phyloP scores from a whole-genome alignment of 2,329 filamentous ascomycete species.

The Sclerotinia trifoliorum region DNA sequence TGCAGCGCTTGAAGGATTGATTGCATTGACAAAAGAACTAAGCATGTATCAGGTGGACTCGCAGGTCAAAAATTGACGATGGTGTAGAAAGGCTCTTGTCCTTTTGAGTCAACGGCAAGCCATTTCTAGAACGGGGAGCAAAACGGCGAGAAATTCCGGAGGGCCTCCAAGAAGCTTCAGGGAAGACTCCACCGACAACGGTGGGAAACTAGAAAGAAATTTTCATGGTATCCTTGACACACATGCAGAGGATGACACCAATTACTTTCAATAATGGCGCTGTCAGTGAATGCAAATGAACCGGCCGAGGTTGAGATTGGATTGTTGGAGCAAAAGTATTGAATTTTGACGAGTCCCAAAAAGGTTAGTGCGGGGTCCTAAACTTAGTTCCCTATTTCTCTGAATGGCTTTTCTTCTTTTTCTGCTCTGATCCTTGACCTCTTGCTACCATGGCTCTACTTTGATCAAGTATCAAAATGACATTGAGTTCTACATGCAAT shows the following conservation, averaged over 20 bases:
- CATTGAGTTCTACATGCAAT: background rate
- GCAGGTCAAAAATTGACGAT: background rate
- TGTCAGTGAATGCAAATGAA: background rate
- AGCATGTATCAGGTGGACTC: background rate
- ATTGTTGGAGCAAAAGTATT: background rate
- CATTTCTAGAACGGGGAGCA: background rate
- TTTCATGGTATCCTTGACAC: background rate
- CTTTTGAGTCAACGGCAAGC: constrained; percentile 4
- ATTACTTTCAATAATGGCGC: background rate
- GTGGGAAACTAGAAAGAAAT: background rate
- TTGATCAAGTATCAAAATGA: too few species aligned
- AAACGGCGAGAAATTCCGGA: background rate
- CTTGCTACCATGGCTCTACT: background rate
- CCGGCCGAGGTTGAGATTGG: background rate
- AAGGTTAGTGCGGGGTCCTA: background rate
- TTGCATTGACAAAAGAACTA: background rate
- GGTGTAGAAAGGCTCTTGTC: background rate
- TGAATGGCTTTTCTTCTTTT: background rate
- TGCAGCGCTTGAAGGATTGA: background rate
- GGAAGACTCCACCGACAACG: background rate
- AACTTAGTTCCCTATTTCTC: background rate
- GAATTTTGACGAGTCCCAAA: background rate
- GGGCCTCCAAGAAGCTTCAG: background rate
- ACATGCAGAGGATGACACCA: background rate
- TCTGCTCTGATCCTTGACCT: background rate